Conservation (phyloP, 2,329 filamentous ascomycete genomes). For the Plenodomus biglobosus region DNA sequence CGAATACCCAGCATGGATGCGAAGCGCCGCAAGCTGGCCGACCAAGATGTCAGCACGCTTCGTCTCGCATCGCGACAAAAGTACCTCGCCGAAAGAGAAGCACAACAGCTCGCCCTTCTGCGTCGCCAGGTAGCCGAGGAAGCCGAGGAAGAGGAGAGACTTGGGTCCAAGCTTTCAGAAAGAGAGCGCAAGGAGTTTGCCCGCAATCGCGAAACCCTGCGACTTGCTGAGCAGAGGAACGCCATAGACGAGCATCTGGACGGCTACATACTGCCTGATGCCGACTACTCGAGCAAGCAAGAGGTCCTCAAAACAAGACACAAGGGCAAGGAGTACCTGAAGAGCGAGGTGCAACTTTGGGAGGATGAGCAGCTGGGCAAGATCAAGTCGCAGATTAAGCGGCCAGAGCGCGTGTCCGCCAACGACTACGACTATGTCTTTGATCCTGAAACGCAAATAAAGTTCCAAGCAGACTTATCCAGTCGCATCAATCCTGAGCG, state of each 20-base stretch:
- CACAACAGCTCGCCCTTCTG: slow-evolving; percentile 81
- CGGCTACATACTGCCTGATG: slow-evolving; percentile 86
- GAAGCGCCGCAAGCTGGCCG: slow-evolving; percentile 32
- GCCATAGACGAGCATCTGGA: slow-evolving; percentile 89
- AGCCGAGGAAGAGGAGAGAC: slow-evolving; percentile 68
- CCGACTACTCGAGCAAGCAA: slow-evolving; percentile 89
- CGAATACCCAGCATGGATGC: slow-evolving; percentile 23
- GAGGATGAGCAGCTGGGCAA: slow-evolving; percentile 86
- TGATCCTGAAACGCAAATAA: slow-evolving; percentile 84
- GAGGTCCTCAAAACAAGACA: slow-evolving; percentile 86
- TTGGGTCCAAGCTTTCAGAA: slow-evolving; percentile 71
- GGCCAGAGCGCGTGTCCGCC: slow-evolving; percentile 72
- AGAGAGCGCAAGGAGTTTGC: slow-evolving; percentile 85
- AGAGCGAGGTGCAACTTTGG: slow-evolving; percentile 96
- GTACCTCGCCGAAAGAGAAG: slow-evolving; percentile 90
- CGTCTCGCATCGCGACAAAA: slow-evolving; percentile 84
- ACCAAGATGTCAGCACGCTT: slow-evolving; percentile 65
- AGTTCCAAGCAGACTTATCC: slow-evolving; percentile 73
- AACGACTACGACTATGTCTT: slow-evolving; percentile 91
- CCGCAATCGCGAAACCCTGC: slow-evolving; percentile 76
- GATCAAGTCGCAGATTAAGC: slow-evolving; percentile 63
- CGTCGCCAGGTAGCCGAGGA: slow-evolving; percentile 90
- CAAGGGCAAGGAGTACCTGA: slow-evolving; percentile 82
- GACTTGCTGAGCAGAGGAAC: slow-evolving; percentile 79
- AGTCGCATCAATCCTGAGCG: slow-evolving; percentile 73